Percentiles rank a stretch among this genome's conserved stretches.
phyloP scores from a whole-genome alignment of 306 rosid species.

The Rosa chinensis region DNA sequence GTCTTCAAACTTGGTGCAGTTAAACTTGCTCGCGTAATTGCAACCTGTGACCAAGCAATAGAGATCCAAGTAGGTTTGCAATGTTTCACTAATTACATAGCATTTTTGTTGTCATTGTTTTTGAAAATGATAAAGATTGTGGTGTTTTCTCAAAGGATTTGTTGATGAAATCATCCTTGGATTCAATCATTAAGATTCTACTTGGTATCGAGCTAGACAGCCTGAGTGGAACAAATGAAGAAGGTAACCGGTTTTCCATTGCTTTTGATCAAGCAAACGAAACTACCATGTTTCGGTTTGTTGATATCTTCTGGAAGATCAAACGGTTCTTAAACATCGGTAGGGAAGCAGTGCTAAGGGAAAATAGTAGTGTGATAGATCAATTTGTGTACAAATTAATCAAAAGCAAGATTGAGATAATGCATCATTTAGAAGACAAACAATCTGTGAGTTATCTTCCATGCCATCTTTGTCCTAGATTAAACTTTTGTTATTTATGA shows the following conservation, averaged over 20 bases:
- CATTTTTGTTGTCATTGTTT: not conserved
- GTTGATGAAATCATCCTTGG: slow-evolving; percentile 35
- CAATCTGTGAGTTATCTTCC: slow-evolving; percentile 21
- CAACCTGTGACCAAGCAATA: slow-evolving; percentile 1
- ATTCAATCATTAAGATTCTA: not conserved
- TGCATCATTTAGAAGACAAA: not conserved
- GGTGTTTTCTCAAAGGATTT: slow-evolving; percentile 23
- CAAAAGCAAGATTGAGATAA: slow-evolving; percentile 12
- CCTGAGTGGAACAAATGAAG: slow-evolving; percentile 28
- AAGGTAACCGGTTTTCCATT: slow-evolving; percentile 16
- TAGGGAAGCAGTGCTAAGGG: slow-evolving; percentile 28
- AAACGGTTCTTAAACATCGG: not conserved
- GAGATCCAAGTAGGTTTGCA: slow-evolving; percentile 29
- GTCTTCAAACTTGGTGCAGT: slow-evolving; percentile 24
- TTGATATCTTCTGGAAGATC: slow-evolving; percentile 13
- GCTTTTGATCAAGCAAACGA: slow-evolving; percentile 32
- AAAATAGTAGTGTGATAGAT: slow-evolving; percentile 24
- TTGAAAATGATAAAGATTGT: not conserved
- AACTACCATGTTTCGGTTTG: slow-evolving; percentile 18
- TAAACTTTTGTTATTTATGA: not conserved
- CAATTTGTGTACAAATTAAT: slow-evolving; percentile 30
- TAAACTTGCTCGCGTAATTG: slow-evolving; percentile 22
- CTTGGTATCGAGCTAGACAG: slow-evolving; percentile 20
- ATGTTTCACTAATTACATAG: not conserved
- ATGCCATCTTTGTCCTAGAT: not conserved